Evolutionary conservation across 2,329 filamentous ascomycete species (phyloP).

Genomic region (Hypoxylon sp.): DNA sequence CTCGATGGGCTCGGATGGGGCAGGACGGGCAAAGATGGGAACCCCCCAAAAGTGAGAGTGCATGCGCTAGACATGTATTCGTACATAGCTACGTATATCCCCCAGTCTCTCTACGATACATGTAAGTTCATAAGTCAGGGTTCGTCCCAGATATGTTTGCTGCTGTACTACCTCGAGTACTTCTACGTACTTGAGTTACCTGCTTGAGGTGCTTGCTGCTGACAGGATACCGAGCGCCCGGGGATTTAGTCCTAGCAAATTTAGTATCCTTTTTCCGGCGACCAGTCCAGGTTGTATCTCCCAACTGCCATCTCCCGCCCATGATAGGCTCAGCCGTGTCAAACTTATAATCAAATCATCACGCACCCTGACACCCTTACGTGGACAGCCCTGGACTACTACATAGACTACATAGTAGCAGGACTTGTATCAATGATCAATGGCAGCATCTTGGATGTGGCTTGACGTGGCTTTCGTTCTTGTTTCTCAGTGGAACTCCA

Average conservation of each 20-base stretch:
- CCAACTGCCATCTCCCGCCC: no score
- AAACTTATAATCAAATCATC: no score
- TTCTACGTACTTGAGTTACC: not conserved
- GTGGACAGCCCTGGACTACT: no score
- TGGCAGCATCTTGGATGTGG: constrained; percentile 7
- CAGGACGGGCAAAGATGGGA: constrained; percentile 33
- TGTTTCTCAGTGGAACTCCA: not conserved
- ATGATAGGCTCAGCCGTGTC: no score
- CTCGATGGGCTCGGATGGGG: constrained; percentile 26
- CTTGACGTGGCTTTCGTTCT: constrained; percentile 18
- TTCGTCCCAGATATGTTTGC: constrained; percentile 3
- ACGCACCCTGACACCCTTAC: no score
- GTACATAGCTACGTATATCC: no score
- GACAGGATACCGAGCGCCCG: not conserved
- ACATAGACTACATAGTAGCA: not conserved
- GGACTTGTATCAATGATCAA: not conserved
- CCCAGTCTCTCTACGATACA: no score
- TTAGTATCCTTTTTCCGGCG: not conserved
- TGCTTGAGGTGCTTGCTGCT: not conserved
- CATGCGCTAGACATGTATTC: no score
- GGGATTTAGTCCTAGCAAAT: not conserved
- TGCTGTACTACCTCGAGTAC: not conserved
- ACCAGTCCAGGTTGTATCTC: not conserved
- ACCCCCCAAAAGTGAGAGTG: no score
- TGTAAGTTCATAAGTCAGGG: no score